Base-by-base conservation (phyloP, 1,284 basidiomycete species). In the Ceraceosorus guamensis region DNA sequence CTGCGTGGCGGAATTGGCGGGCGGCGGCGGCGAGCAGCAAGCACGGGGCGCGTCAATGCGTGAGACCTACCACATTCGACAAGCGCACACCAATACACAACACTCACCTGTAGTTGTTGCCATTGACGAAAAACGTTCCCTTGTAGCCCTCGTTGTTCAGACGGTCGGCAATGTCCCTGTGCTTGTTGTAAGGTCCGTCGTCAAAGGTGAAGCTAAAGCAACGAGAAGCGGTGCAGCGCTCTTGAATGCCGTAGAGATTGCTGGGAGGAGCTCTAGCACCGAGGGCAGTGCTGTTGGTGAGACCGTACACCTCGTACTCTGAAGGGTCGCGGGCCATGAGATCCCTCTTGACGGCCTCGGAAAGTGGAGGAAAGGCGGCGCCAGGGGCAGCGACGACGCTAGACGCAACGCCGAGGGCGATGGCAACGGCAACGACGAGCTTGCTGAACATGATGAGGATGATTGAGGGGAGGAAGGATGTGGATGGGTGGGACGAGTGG, bases 121-220 rank as follows among this genome's bases (percentile, higher is more conserved):
- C 66, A 55, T 72, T 72, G 52, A 72, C 66, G 18, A 72, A 70
- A 57, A 68, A 72, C 14, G 66, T 70, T 0, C 52, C 61, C 52
- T 65, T 68, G 18, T 57, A 52, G 33, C 57, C 55, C 8, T 52
- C 57, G n/a, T 56, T 45, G 33, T 16, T 52, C 35, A 68, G 46
- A 16, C 53, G 52, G 53, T 68, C 39, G 52, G 60, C 61, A 18
- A 71, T 44, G 51, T 62, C 62, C 10, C 32, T 31, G 43, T 63
- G 49, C 39, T 48, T 56, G 0, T 7, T 46, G 61, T 71, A 71
- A 6, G 69, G 68, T 0, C 69, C 69, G 45, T 71, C 69, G 56
- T 71, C 69, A 24, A 70, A 71, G 30, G 67, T 70, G 32, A 68
- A 57, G 6, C 61, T 59, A 33, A 68, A 51, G 49, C 67, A 67